Percentiles rank a stretch among this genome's conserved stretches.
Conservation (phyloP, 331 rosid genomes). For the Telfairia occidentalis region DNA sequence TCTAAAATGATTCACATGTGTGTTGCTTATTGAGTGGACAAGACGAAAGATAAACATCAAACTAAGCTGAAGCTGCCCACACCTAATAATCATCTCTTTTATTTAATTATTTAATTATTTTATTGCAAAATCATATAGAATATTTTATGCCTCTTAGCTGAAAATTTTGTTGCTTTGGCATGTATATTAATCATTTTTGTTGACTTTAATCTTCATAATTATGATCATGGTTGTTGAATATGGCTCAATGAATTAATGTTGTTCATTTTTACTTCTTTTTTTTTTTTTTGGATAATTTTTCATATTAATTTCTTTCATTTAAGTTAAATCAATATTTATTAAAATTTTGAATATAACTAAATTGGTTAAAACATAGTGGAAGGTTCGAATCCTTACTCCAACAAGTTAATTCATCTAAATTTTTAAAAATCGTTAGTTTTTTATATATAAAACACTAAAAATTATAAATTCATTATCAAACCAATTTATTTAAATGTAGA, state of each 20-base stretch:
- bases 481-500: too few species aligned
- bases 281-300: too few species aligned
- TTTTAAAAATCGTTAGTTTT: too few species aligned
- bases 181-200: neutral
- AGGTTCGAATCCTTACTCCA: too few species aligned
- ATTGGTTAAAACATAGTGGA: too few species aligned
- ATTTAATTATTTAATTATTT: neutral
- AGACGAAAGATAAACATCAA: neutral
- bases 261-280: too few species aligned
- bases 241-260: neutral
- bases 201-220: neutral
- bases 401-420: too few species aligned
- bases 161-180: neutral
- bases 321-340: too few species aligned
- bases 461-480: neutral
- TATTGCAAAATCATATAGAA: neutral
- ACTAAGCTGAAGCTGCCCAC: neutral
- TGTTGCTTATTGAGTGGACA: neutral
- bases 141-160: neutral
- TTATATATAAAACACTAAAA: too few species aligned
- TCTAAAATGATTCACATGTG: neutral
- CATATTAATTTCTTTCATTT: too few species aligned
- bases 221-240: neutral
- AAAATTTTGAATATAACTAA: too few species aligned
- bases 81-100: neutral